A percentile compares a stretch with the other conserved stretches of the same genome.
phyloP scores from a whole-genome alignment of 2,329 filamentous ascomycete genomes.

The Huntiella moniliformis region DNA sequence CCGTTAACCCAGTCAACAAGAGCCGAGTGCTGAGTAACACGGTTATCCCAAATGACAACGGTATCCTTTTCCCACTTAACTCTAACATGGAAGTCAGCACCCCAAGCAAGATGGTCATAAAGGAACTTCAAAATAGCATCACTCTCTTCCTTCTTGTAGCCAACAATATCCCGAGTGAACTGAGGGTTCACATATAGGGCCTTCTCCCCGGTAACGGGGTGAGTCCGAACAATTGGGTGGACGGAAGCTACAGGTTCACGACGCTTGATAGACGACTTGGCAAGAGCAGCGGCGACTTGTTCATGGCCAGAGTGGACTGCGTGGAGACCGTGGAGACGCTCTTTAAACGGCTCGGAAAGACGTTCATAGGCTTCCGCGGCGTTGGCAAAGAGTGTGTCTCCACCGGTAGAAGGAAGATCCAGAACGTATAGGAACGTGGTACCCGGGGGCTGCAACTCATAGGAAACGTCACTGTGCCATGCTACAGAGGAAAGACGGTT shows the following conservation, averaged over 20 bases:
- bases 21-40: constrained; percentile 61
- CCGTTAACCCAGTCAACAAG: constrained; percentile 68
- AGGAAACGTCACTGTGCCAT: constrained; percentile 80
- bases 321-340: constrained; percentile 61
- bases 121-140: constrained; percentile 58
- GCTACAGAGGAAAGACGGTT: constrained; percentile 56
- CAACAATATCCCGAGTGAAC: constrained; percentile 66
- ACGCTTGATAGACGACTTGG: constrained; percentile 49
- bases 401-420: constrained; percentile 62
- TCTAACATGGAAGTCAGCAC: constrained; percentile 36
- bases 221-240: constrained; percentile 64
- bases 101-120: constrained; percentile 32
- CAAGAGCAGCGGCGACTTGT: constrained; percentile 53
- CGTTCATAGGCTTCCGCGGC: constrained; percentile 65
- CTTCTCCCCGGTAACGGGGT: constrained; percentile 70
- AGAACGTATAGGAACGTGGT: constrained; percentile 80
- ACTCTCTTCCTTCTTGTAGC: constrained; percentile 72
- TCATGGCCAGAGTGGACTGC: constrained; percentile 70
- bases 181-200: constrained; percentile 67
- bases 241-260: constrained; percentile 56
- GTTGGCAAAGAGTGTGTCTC: constrained; percentile 71
- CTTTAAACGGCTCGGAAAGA: constrained; percentile 59
- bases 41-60: constrained; percentile 75
- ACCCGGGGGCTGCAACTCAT: constrained; percentile 73
- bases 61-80: constrained; percentile 65